phyloP scores from a whole-genome alignment of 2,329 filamentous ascomycete genomes.

The Didymella pomorum region DNA sequence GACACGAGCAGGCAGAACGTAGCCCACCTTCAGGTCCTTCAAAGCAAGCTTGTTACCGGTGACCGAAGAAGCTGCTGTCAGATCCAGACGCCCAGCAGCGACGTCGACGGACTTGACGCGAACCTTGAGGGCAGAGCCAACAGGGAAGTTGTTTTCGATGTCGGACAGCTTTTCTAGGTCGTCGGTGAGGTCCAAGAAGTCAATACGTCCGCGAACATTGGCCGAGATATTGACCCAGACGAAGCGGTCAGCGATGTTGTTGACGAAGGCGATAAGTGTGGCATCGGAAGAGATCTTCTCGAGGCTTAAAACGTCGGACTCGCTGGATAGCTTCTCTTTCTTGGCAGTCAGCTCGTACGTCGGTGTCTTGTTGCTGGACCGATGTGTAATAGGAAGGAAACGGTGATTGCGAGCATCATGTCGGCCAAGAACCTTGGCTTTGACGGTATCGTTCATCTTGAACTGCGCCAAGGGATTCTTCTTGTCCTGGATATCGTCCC shows the following conservation, averaged over 20 bases:
- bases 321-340: conserved; percentile 61
- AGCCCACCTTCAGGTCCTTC: conserved; percentile 76
- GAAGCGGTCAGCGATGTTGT: conserved; percentile 81
- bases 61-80: conserved; percentile 75
- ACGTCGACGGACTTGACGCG: conserved; percentile 78
- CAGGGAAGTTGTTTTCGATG: conserved; percentile 79
- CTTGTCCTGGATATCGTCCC: conserved; percentile 83
- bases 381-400: conserved; percentile 90
- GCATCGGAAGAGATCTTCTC: conserved; percentile 76
- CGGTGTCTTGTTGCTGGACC: conserved; percentile 72
- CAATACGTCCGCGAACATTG: conserved; percentile 83
- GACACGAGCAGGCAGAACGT: conserved; percentile 82
- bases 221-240: conserved; percentile 93
- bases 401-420: conserved; percentile 90
- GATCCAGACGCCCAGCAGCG: conserved; percentile 77
- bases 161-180: conserved; percentile 82
- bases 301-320: conserved; percentile 72
- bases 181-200: conserved; percentile 83
- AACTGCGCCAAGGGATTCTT: conserved; percentile 83
- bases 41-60: conserved; percentile 69
- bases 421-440: conserved; percentile 81
- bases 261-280: conserved; percentile 82
- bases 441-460: conserved; percentile 72
- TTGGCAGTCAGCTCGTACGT: conserved; percentile 90
- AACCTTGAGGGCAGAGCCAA: conserved; percentile 87